A percentile compares a stretch with the other conserved stretches of the same genome.
These are phyloP conservation scores for Triticum aestivum DNA, from an alignment of 176 grass and related monocot species.

Conservation along the genomic window IWGSC_CS_RefSeq_v2.1 NC_057794.1:9950253-9950752, in stretches of 20 bases:
- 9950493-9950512: neutral
- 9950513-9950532: too few species aligned
- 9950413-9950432: neutral
- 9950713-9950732: too few species aligned
- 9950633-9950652: neutral
- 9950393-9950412: neutral
- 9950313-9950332: neutral
- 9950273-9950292: neutral
- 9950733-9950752: too few species aligned
- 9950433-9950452: neutral
- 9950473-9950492: neutral
- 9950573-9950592: too few species aligned
- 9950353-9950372: constrained; percentile 33
- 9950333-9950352: constrained; percentile 22
- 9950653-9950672: constrained; percentile 14
- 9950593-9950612: too few species aligned
- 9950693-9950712: too few species aligned
- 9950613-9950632: too few species aligned
- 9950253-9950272: too few species aligned
- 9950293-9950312: constrained; percentile 9
- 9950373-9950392: constrained; percentile 41
- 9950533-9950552: too few species aligned
- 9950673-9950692: too few species aligned
- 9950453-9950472: neutral
- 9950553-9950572: too few species aligned